Percentiles rank a stretch among this genome's conserved stretches.
Conservation (phyloP, 2,329 filamentous ascomycete species). For the Venturia effusa region DNA sequence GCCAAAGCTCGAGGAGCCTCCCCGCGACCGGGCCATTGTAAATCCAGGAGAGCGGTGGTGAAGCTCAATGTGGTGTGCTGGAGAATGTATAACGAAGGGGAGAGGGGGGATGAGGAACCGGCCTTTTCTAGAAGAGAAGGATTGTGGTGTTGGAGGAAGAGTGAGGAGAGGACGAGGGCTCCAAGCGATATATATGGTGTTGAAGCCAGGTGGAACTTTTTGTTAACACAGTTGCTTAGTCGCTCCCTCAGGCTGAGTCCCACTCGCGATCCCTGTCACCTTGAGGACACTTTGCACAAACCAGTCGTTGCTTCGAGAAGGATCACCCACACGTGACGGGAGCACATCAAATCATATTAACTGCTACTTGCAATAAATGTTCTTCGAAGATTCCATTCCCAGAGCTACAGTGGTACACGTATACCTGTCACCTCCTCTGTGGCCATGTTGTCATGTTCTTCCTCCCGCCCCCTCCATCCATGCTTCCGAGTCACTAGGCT, state of each 20-base stretch:
- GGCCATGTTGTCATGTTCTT: too few relatives aligned
- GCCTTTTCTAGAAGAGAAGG: background rate
- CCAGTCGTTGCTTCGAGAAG: background rate
- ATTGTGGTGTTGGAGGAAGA: background rate
- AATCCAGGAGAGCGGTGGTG: background rate
- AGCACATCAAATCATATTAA: background rate
- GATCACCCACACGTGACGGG: background rate
- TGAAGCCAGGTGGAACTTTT: constrained; percentile 3
- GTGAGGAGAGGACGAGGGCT: too few relatives aligned
- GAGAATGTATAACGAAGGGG: background rate
- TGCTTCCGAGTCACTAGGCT: too few relatives aligned
- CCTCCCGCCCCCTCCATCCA: too few relatives aligned
- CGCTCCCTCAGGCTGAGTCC: background rate
- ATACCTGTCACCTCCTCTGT: too few relatives aligned
- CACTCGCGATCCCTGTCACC: background rate
- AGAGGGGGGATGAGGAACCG: background rate
- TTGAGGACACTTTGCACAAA: constrained; percentile 1
- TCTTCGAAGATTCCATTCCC: too few relatives aligned
- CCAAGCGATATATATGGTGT: background rate
- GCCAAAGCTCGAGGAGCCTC: constrained; percentile 62
- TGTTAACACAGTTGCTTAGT: constrained; percentile 3
- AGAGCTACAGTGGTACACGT: too few relatives aligned
- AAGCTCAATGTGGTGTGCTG: background rate
- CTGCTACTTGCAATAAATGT: background rate
- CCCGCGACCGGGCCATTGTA: constrained; percentile 49